Percentiles rank a stretch among this genome's conserved stretches.
phyloP scores from a whole-genome alignment of 2,329 filamentous ascomycete genomes.

The Ceratocystis smalleyi region DNA sequence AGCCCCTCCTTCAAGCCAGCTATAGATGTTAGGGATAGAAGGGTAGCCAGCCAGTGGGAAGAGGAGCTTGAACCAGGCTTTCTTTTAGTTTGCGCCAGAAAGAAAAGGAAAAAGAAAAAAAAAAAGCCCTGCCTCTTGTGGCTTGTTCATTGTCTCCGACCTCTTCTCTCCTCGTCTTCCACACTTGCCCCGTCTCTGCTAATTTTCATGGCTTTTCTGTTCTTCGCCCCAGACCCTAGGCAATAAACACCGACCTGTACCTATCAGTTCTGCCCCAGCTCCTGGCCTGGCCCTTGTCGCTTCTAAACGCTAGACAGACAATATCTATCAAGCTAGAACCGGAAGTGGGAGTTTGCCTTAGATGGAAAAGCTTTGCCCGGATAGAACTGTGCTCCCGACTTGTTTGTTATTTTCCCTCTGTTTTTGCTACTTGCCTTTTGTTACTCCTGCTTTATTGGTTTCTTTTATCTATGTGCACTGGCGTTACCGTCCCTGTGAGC shows the following conservation, averaged over 20 bases:
- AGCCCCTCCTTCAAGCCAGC: background rate
- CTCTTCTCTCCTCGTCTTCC: background rate
- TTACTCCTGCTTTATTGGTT: background rate
- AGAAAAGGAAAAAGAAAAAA: too few species aligned
- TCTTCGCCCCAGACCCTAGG: background rate
- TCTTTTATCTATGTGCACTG: background rate
- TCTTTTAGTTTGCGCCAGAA: background rate
- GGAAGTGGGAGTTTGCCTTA: background rate
- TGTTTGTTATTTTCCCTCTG: background rate
- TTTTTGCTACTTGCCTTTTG: background rate
- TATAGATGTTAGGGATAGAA: background rate
- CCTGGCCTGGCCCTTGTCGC: background rate
- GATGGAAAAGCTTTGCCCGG: background rate
- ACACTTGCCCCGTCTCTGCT: background rate
- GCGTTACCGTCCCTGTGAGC: too few species aligned
- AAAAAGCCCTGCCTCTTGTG: too few species aligned
- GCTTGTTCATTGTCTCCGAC: background rate
- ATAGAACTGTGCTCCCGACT: background rate
- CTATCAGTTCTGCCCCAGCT: background rate
- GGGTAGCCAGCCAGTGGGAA: background rate
- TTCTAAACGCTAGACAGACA: background rate
- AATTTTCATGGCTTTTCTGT: background rate
- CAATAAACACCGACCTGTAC: too few species aligned
- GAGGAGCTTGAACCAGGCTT: background rate
- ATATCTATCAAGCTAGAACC: background rate